These are phyloP conservation scores for Acacia pycnantha DNA, from an alignment of 331 rosid genomes.

Conservation along the genomic window DNA sequence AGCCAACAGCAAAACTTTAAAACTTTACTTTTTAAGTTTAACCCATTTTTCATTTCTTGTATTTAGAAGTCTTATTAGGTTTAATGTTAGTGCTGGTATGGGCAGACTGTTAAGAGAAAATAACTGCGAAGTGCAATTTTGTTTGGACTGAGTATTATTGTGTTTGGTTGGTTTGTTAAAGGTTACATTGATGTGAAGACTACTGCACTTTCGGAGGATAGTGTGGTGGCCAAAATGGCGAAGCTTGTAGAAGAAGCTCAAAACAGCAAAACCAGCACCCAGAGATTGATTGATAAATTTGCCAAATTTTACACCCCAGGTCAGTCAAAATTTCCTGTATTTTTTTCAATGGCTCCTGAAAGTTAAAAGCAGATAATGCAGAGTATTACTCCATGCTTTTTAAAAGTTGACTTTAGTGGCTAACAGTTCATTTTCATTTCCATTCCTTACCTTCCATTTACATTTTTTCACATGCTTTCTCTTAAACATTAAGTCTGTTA, in stretches of 20 bases:
- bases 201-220: constrained; percentile 77
- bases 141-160: neutral
- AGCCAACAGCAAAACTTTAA: neutral
- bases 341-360: neutral
- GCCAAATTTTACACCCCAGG: constrained; percentile 92
- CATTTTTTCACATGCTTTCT: neutral
- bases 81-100: neutral
- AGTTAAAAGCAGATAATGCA: neutral
- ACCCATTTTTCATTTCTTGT: neutral
- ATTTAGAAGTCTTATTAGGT: neutral
- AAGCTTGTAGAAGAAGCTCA: constrained; percentile 96
- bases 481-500: neutral
- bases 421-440: neutral
- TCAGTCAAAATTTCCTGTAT: constrained; percentile 20
- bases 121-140: neutral
- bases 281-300: constrained; percentile 79
- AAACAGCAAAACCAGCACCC: constrained; percentile 75
- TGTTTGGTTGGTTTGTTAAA: constrained; percentile 25
- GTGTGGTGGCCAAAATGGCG: constrained; percentile 91
- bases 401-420: neutral
- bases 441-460: constrained; percentile 1
- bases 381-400: neutral
- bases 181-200: constrained; percentile 88
- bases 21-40: neutral
- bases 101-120: neutral